Evolutionary conservation across 2,329 filamentous ascomycete genomes (phyloP), one percentile per base, ranked within the genome.

Genomic region (Trichoderma atrobrunneum): DNA sequence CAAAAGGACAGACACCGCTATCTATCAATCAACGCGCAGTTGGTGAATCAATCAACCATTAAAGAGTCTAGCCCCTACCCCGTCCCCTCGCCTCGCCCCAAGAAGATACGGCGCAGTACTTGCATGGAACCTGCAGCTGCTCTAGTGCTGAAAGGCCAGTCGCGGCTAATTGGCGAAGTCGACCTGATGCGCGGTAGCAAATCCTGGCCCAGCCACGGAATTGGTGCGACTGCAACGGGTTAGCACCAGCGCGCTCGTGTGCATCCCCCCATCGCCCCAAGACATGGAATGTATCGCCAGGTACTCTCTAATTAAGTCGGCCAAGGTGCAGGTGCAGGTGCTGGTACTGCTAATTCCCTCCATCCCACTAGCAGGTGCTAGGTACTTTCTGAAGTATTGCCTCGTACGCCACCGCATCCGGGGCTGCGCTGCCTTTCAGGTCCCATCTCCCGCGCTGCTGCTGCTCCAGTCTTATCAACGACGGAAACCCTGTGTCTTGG

Each of bases 401-500:
- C 67, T 70, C 48, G 67, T 59, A 56, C 67, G 67, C 67, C 67
- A 70, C 67, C 59, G 57, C 21, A 56, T 62, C 67, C 67, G 63
- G 67, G 39, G 43, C 64, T 68, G 51, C 60, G 59, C 54, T 59
- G 64, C 64, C 64, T 39, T 59, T 60, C 51, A 67, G 64, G 64
- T 70, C 59, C 69, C 69, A 60, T 69, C 66, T 61, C 57, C 51
- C 61, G 61, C 36, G 16, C 36, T 39, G 34, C 34, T 36, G 34
- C 30, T 26, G 39, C 57, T 60, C 56, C 28, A 12, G 32, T 39
- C 51, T 59, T 67, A 67, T 67, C 64, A 39, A 30, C 34, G 43
- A 14, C 12, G 59, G 24, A 24, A 39, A 26, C 59, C 59, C 28
- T 54, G 61, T n/a, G 61, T 39, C 61, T 65, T 34, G 43, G 62